A percentile compares a stretch with the other conserved stretches of the same genome.
Evolutionary conservation across 108 stramenopile genomes (phyloP).

Genomic region (Nitzschia inconspicua): DNA sequence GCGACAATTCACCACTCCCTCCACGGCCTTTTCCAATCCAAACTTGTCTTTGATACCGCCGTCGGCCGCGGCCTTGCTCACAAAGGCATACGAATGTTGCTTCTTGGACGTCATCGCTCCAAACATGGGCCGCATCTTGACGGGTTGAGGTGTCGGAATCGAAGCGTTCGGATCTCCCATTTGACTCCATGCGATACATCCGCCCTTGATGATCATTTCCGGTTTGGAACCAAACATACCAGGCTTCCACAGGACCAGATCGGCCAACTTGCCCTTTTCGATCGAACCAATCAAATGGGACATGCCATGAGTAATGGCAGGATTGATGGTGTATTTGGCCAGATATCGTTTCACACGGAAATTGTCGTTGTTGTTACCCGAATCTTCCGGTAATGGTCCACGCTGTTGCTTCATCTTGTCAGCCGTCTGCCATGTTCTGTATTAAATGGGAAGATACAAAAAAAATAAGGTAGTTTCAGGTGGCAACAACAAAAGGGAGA

Average conservation of each 20-base stretch:
- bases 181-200: constrained; percentile 90
- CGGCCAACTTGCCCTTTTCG: constrained; percentile 93
- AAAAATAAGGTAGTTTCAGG: no score
- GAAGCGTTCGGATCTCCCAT: constrained; percentile 99
- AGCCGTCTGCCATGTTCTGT: constrained; percentile 98
- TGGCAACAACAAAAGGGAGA: no score
- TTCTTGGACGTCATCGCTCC: constrained; percentile 63
- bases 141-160: constrained; percentile 97
- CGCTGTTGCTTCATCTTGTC: constrained; percentile 98
- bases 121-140: constrained; percentile 97
- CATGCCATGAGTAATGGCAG: constrained; percentile 97
- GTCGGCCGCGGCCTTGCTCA: constrained; percentile 65
- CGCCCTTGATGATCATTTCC: constrained; percentile 97
- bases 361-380: constrained; percentile 70
- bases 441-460: no score
- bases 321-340: constrained; percentile 99
- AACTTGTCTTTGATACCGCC: constrained; percentile 44
- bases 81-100: constrained; percentile 80
- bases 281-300: constrained; percentile 88
- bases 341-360: constrained; percentile 91
- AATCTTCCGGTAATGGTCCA: constrained; percentile 84
- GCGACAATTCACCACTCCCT: constrained; percentile 74
- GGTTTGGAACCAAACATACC: constrained; percentile 95
- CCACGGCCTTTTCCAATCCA: constrained; percentile 80
- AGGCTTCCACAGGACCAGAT: constrained; percentile 95